These are phyloP conservation scores for Zasmidium angulare DNA, from an alignment of 2,329 filamentous ascomycete species.

Conservation along the genomic window DNA sequence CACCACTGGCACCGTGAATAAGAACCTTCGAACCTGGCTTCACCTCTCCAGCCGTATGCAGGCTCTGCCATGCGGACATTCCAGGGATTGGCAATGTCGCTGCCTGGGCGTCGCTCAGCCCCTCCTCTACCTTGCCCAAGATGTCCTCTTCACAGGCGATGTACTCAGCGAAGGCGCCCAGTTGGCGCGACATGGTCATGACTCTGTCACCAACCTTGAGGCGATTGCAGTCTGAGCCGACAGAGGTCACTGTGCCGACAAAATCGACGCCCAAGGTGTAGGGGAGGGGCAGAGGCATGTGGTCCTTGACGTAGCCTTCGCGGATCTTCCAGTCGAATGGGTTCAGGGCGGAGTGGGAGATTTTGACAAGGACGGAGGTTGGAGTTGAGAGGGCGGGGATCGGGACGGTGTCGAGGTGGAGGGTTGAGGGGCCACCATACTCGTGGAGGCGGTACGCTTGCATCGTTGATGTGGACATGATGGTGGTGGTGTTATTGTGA, in stretches of 20 bases:
- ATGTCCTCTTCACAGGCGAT: slow-evolving; percentile 5
- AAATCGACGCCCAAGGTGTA: slow-evolving; percentile 8
- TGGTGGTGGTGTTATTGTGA: not conserved
- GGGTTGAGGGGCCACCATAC: not conserved
- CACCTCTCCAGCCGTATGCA: slow-evolving; percentile 22
- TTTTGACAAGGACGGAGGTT: not conserved
- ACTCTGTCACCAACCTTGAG: slow-evolving; percentile 6
- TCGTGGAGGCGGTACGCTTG: slow-evolving; percentile 5
- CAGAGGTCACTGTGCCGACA: slow-evolving; percentile 1
- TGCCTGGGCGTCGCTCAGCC: not conserved
- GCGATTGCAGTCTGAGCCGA: not conserved
- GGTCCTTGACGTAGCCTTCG: slow-evolving; percentile 7
- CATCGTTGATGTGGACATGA: not conserved
- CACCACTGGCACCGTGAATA: slow-evolving; percentile 35
- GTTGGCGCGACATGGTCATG: slow-evolving; percentile 1
- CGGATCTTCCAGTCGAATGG: slow-evolving; percentile 11
- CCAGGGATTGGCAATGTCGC: slow-evolving; percentile 7
- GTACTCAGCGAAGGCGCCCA: slow-evolving; percentile 6
- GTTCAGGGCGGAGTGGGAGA: slow-evolving; percentile 4
- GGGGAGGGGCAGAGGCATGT: slow-evolving; percentile 1
- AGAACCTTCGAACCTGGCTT: slow-evolving; percentile 35
- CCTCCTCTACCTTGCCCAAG: not conserved
- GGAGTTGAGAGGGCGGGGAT: not conserved
- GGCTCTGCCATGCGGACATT: slow-evolving; percentile 3
- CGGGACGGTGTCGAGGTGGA: slow-evolving; percentile 6